Evolutionary conservation across 176 grass and related monocot genomes (phyloP).

Genomic region (Triticum urartu): DNA sequence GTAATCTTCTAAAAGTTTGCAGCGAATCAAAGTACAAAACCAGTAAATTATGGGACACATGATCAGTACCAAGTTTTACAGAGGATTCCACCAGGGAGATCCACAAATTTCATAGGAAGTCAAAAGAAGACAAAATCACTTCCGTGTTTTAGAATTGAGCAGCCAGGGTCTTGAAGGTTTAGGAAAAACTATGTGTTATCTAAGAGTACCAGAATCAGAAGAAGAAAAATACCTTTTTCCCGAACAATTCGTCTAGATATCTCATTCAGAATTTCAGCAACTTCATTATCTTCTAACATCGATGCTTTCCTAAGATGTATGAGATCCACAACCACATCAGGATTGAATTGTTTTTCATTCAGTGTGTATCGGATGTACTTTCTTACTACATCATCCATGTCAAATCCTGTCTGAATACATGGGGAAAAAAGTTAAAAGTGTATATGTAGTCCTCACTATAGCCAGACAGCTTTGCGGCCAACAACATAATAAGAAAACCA

Average conservation of each 20-base stretch:
- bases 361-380: conserved; percentile 94
- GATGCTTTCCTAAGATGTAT: conserved; percentile 91
- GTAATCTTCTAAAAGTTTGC: neutral
- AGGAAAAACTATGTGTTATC: neutral
- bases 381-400: conserved; percentile 84
- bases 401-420: conserved; percentile 80
- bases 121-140: neutral
- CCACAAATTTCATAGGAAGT: neutral
- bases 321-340: conserved; percentile 67
- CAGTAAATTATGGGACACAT: neutral
- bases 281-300: conserved; percentile 71
- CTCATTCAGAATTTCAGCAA: conserved; percentile 90
- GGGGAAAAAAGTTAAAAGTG: conserved; percentile 19
- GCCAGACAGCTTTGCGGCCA: neutral
- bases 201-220: conserved; percentile 19
- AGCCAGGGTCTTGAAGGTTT: neutral
- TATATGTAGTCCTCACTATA: neutral
- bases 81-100: neutral
- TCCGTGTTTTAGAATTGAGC: neutral
- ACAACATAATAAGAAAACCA: neutral
- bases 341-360: conserved; percentile 90
- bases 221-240: conserved; percentile 64
- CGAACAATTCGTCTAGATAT: conserved; percentile 85
- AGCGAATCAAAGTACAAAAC: neutral
- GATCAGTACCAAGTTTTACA: neutral